These are phyloP conservation scores for Yarrowia deformans DNA, from an alignment of 805 yeast genomes.

Conservation along the genomic window DNA sequence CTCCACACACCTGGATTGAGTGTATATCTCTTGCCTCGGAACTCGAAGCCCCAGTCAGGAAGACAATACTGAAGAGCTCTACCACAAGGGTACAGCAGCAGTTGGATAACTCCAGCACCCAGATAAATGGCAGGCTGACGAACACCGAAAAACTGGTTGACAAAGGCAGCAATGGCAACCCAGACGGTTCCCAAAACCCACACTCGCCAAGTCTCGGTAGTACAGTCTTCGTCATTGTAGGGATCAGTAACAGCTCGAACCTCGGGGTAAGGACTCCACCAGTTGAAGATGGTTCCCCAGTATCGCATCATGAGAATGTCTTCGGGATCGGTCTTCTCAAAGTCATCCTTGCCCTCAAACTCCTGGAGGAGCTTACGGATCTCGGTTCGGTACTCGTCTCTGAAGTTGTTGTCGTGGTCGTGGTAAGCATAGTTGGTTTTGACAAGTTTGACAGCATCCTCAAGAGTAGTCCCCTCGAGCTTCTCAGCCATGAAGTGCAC, in stretches of 20 bases:
- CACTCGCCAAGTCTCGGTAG: slow-evolving; percentile 61
- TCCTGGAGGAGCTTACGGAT: slow-evolving; percentile 15
- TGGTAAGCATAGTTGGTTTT: slow-evolving; percentile 54
- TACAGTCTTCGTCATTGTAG: slow-evolving; percentile 57
- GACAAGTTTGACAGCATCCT: slow-evolving; percentile 55
- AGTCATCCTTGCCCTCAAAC: slow-evolving; percentile 5
- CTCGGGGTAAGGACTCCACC: slow-evolving; percentile 59
- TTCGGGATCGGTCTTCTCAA: slow-evolving; percentile 9
- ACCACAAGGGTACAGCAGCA: slow-evolving; percentile 67
- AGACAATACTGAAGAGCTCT: slow-evolving; percentile 35
- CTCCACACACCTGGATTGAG: slow-evolving; percentile 72
- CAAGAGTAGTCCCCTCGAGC: slow-evolving; percentile 50
- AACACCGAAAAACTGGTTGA: slow-evolving; percentile 57
- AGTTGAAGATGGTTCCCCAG: slow-evolving; percentile 47
- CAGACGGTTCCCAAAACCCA: slow-evolving; percentile 60
- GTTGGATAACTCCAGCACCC: slow-evolving; percentile 60
- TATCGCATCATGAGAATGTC: slow-evolving; percentile 21
- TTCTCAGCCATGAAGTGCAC: slow-evolving; percentile 55
- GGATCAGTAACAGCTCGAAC: slow-evolving; percentile 59
- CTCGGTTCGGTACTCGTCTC: slow-evolving; percentile 49
- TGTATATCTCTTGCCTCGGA: slow-evolving; percentile 54
- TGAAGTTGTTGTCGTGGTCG: slow-evolving; percentile 58
- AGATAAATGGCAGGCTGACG: slow-evolving; percentile 61
- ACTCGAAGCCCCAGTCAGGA: slow-evolving; percentile 52
- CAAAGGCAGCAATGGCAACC: slow-evolving; percentile 61